Percentiles rank a stretch among this genome's conserved stretches.
Conservation (phyloP, 2,329 filamentous ascomycete genomes). For the Phialophora tarda region DNA sequence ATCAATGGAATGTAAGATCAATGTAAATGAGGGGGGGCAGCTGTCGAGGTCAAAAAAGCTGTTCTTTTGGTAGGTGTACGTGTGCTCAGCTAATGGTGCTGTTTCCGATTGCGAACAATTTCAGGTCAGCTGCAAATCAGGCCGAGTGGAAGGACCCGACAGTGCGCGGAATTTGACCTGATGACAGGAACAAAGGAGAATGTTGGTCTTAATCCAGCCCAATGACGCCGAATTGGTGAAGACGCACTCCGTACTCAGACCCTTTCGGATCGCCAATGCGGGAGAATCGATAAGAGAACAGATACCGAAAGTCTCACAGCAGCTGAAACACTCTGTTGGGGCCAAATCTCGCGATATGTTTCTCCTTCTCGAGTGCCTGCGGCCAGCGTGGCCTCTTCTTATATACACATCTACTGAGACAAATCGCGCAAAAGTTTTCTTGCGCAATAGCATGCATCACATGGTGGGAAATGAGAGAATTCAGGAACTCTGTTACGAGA, state of each 20-base stretch:
- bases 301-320: slow-evolving; percentile 5
- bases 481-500: slow-evolving; percentile 28
- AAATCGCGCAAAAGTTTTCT: slow-evolving; percentile 27
- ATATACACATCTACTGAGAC: slow-evolving; percentile 20
- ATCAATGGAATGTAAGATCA: slow-evolving; percentile 15
- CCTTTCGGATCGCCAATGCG: slow-evolving; percentile 11
- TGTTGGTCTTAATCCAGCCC: slow-evolving; percentile 10
- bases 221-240: slow-evolving; percentile 8
- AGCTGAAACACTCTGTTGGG: slow-evolving; percentile 24
- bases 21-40: slow-evolving; percentile 3
- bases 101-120: slow-evolving; percentile 7
- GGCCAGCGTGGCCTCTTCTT: slow-evolving; percentile 3
- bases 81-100: slow-evolving; percentile 14
- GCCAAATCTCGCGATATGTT: slow-evolving; percentile 8
- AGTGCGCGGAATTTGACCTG: slow-evolving; percentile 14
- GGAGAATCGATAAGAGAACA: slow-evolving; percentile 13
- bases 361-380: background rate
- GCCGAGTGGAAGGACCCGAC: background rate
- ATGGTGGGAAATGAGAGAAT: slow-evolving; percentile 21
- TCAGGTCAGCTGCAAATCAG: slow-evolving; percentile 14
- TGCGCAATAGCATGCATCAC: slow-evolving; percentile 23
- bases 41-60: background rate
- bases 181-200: slow-evolving; percentile 12
- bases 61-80: slow-evolving; percentile 12
- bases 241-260: slow-evolving; percentile 4